phyloP scores from a whole-genome alignment of 1,284 basidiomycete species.

The Fomitopsis betulina region DNA sequence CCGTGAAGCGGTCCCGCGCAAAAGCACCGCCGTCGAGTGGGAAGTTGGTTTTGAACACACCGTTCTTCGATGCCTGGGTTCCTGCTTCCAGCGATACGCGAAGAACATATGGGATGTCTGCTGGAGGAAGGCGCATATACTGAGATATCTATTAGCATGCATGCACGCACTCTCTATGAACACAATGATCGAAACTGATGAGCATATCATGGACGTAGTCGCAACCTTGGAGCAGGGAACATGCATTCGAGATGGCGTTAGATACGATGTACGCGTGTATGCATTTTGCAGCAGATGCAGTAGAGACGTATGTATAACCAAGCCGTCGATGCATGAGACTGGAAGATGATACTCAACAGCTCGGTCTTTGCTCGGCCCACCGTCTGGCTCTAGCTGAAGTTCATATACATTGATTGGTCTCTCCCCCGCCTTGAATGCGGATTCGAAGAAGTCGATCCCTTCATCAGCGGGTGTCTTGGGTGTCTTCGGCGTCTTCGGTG shows the following conservation, averaged over 20 bases:
- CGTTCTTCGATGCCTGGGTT: constrained; percentile 82
- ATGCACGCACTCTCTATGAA: not conserved
- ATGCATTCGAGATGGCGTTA: not conserved
- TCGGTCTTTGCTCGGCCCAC: constrained; percentile 81
- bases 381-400: constrained; percentile 81
- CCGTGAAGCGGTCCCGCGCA: constrained; percentile 69
- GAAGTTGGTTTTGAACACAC: constrained; percentile 91
- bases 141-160: constrained; percentile 29
- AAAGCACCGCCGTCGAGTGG: constrained; percentile 88
- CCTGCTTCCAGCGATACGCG: constrained; percentile 88
- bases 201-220: no score
- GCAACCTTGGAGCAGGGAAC: no score
- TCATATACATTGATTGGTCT: constrained; percentile 79
- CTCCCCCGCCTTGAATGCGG: constrained; percentile 48
- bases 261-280: not conserved
- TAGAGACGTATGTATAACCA: not conserved
- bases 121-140: constrained; percentile 94
- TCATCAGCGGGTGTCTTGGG: constrained; percentile 91
- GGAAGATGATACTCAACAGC: constrained; percentile 50
- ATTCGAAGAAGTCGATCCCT: constrained; percentile 83
- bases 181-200: not conserved
- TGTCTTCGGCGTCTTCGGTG: constrained; percentile 34
- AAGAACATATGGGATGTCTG: constrained; percentile 84
- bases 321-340: not conserved
- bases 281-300: not conserved